Evolutionary conservation across 768 basidiomycete genomes (phyloP).

Genomic region (Suillus discolor): DNA sequence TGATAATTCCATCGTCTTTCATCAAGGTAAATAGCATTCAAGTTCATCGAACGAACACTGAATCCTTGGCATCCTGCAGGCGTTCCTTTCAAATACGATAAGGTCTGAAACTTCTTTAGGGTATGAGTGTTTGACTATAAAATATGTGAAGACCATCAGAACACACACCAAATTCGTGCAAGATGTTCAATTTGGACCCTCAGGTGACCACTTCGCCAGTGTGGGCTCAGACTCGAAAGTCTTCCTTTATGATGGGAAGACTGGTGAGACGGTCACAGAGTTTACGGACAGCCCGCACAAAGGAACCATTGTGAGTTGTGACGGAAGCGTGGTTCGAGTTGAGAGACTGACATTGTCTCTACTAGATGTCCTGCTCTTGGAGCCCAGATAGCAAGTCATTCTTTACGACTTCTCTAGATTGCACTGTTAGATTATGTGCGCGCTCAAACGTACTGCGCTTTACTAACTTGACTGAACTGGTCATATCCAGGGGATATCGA

Average conservation of each 20-base stretch:
- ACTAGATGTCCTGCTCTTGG: conserved; percentile 83
- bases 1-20: conserved; percentile 79
- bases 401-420: conserved; percentile 84
- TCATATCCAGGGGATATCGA: conserved; percentile 73
- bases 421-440: conserved; percentile 86
- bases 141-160: conserved; percentile 66
- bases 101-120: conserved; percentile 41
- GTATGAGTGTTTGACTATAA: not conserved
- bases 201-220: conserved; percentile 83
- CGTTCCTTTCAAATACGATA: conserved; percentile 88
- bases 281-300: conserved; percentile 69
- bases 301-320: conserved; percentile 67
- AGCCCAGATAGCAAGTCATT: conserved; percentile 70
- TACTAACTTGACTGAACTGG: not conserved
- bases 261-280: conserved; percentile 76
- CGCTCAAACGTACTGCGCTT: conserved; percentile 9
- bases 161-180: conserved; percentile 93
- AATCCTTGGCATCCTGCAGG: conserved; percentile 40
- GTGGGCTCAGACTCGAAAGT: conserved; percentile 88
- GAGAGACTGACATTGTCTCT: not conserved
- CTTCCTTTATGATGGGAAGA: conserved; percentile 90
- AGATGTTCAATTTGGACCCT: conserved; percentile 81
- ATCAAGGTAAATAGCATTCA: conserved; percentile 55
- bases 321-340: no score
- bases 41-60: not conserved